Base-by-base conservation (phyloP, 2,329 filamentous ascomycete species). In the Epichloe glyceriae region DNA sequence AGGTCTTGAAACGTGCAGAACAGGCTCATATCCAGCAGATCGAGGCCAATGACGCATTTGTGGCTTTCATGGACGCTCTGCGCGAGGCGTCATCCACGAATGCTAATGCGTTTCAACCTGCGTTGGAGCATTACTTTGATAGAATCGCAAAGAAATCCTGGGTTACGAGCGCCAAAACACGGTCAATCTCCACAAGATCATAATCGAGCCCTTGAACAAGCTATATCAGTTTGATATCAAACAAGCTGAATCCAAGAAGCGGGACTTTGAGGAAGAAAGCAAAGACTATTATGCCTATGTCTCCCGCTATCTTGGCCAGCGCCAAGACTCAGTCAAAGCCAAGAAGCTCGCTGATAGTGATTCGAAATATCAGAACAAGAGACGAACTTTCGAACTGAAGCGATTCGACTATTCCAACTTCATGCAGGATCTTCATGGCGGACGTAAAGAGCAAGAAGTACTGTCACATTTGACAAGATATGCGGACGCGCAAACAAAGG, bases 341-440 rank as follows among this genome's bases (percentile, higher is more conserved):
- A 98, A 98, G 76, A 97, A 97, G 70, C 82, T 93, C 55, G 86
- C 80, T 40, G 89, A 96, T 60, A 96, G 89, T 59, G 93, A 98
- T 66, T 86, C 87, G 34, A 98, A 98, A 64, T 98, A 97, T 63
- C 91, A 97, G 65, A 82, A 78, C 44, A 97, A 97, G 71, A 81
- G 90, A 57, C 83, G 88, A 43, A 95, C 89, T 58, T 98, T 98
- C 61, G 93, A 98, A 71, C 76, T 98, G 52, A 96, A 95, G 71
- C 84, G 94, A 10, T 98, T 98, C 61, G 94, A 98, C 67, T 98
- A 98, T 66, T 97, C 91, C 3, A 95, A 88, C 14, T 98, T 97
- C 63, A 95, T 98, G 87, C 91, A 97, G 62, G 93, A 98, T 71
- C 75, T 98, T n/a, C 93, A 97, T 56, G 93, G 93, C 33, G 93